Evolutionary conservation across 192 early-diverging fungal genomes (phyloP).

Genomic region (Gonapodya prolifera): DNA sequence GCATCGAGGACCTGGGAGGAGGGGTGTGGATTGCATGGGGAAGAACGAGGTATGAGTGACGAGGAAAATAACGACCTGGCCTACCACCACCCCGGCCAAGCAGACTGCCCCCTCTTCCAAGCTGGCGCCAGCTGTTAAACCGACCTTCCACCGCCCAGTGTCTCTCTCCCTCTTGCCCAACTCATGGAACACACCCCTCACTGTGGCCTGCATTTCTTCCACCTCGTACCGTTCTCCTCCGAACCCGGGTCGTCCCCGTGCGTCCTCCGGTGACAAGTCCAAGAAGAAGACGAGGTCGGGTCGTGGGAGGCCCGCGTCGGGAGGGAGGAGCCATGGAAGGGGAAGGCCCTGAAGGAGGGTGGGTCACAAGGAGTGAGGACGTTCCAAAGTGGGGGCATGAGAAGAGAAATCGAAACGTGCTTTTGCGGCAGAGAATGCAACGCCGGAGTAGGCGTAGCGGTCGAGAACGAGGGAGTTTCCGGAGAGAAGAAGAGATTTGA

Average conservation of each 20-base stretch:
- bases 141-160: too few species aligned
- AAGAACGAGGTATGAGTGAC: too few species aligned
- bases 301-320: slow-evolving; percentile 68
- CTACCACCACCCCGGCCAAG: too few species aligned
- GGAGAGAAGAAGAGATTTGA: slow-evolving; percentile 40
- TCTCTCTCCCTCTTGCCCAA: too few species aligned
- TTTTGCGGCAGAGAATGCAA: slow-evolving; percentile 84
- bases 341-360: slow-evolving; percentile 43
- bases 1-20: too few species aligned
- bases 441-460: slow-evolving; percentile 92
- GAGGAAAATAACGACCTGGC: too few species aligned
- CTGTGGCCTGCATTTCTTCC: slow-evolving; percentile 66
- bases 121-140: too few species aligned
- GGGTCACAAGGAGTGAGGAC: neutral
- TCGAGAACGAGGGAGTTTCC: slow-evolving; percentile 79
- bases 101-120: too few species aligned
- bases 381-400: neutral
- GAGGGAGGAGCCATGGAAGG: slow-evolving; percentile 74
- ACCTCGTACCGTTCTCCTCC: slow-evolving; percentile 89
- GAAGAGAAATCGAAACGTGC: slow-evolving; percentile 18
- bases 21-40: too few species aligned
- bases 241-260: slow-evolving; percentile 68
- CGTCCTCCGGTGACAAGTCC: slow-evolving; percentile 63
- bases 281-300: slow-evolving; percentile 86
- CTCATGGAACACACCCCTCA: slow-evolving; percentile 51